A percentile compares a stretch with the other conserved stretches of the same genome.
Evolutionary conservation across 441 rosid species (phyloP).

Genomic region (Gossypium lobatum): DNA sequence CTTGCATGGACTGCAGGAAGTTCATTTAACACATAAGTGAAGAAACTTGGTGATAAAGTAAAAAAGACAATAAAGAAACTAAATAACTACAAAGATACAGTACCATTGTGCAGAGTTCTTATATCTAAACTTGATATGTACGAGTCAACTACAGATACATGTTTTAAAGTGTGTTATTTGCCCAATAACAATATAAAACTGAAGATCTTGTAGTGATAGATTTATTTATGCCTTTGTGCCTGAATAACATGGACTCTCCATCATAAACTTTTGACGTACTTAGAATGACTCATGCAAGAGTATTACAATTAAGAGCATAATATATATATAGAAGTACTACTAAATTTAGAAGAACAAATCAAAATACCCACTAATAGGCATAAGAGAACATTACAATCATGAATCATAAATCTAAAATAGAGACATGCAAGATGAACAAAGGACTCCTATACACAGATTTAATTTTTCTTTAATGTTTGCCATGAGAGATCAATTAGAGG

Average conservation of each 20-base stretch:
- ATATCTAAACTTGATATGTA: not conserved
- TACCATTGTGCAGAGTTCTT: not conserved
- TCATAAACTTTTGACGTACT: not conserved
- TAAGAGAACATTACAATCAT: not conserved
- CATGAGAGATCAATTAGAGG: not conserved
- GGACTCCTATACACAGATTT: not conserved
- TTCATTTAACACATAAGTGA: slow-evolving; percentile 20
- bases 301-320: not conserved
- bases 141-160: not conserved
- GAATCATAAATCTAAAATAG: not conserved
- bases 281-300: not conserved
- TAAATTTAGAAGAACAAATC: not conserved
- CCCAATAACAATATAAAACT: not conserved
- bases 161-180: not conserved
- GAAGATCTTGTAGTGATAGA: not conserved
- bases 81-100: not conserved
- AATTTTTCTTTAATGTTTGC: not conserved
- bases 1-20: slow-evolving; percentile 94
- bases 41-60: not conserved
- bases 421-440: not conserved
- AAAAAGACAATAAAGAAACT: not conserved
- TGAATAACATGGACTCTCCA: not conserved
- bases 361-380: not conserved
- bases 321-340: not conserved
- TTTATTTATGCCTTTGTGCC: not conserved